Evolutionary conservation across 108 stramenopile genomes (phyloP).

Genomic region (Mediolabrus comicus): DNA sequence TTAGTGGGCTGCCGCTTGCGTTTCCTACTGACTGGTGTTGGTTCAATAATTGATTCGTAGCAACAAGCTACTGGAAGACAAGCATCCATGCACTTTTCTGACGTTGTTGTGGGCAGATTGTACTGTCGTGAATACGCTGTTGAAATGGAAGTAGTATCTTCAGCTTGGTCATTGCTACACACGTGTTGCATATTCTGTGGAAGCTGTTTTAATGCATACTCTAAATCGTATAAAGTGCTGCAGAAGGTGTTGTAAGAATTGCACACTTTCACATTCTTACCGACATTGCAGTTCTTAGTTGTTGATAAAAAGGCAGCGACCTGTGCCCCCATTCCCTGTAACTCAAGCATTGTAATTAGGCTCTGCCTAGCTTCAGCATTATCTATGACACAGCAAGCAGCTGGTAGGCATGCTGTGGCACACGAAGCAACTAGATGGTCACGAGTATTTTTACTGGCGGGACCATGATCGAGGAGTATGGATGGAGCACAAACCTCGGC

Average conservation of each 20-base stretch:
- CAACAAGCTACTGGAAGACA: slow-evolving; percentile 16
- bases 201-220: slow-evolving; percentile 4
- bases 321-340: slow-evolving; percentile 14
- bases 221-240: slow-evolving; percentile 7
- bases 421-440: slow-evolving; percentile 10
- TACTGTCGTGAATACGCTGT: not conserved
- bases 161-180: not conserved
- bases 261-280: slow-evolving; percentile 10
- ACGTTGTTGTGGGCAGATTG: not conserved
- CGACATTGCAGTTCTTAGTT: slow-evolving; percentile 9
- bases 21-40: not conserved
- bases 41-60: not conserved
- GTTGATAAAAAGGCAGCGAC: slow-evolving; percentile 4
- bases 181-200: not conserved
- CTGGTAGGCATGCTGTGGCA: slow-evolving; percentile 21
- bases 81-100: not conserved
- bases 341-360: not conserved
- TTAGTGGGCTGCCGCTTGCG: slow-evolving; percentile 5
- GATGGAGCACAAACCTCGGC: slow-evolving; percentile 26
- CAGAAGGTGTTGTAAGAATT: slow-evolving; percentile 17
- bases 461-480: slow-evolving; percentile 10
- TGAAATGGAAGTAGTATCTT: not conserved
- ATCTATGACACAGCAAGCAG: slow-evolving; percentile 14
- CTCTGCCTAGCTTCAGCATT: slow-evolving; percentile 12
- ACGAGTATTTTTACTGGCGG: not conserved